Percentiles rank a stretch among this genome's conserved stretches.
These are phyloP conservation scores for Yamadazyma atmosphaerica DNA, from an alignment of 1,139 yeast genomes.

Conservation along the genomic window DNA sequence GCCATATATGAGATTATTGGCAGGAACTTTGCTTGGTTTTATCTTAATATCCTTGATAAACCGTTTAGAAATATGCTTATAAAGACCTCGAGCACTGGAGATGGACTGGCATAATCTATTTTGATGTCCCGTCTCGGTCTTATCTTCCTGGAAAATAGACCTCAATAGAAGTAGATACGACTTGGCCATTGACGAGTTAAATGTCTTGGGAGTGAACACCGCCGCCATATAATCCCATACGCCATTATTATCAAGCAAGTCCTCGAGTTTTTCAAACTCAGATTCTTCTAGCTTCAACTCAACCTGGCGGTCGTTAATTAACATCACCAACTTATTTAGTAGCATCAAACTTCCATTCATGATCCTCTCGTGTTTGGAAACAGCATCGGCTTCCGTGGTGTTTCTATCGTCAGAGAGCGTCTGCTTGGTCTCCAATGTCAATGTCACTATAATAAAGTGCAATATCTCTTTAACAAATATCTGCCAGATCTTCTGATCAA, in stretches of 20 bases:
- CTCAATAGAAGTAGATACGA: slow-evolving; percentile 45
- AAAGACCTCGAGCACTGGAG: slow-evolving; percentile 24
- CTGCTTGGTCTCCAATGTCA: slow-evolving; percentile 57
- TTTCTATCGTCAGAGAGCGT: slow-evolving; percentile 77
- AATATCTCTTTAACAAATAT: slow-evolving; percentile 58
- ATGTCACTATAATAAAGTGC: slow-evolving; percentile 51
- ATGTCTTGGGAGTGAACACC: slow-evolving; percentile 22
- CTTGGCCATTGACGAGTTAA: slow-evolving; percentile 24
- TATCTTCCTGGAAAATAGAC: slow-evolving; percentile 20
- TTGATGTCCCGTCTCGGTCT: slow-evolving; percentile 8
- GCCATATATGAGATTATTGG: slow-evolving; percentile 42
- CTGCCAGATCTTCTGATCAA: slow-evolving; percentile 56
- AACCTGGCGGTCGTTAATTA: slow-evolving; percentile 19
- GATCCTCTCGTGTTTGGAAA: slow-evolving; percentile 64
- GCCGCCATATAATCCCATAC: slow-evolving; percentile 45
- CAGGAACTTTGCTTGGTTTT: slow-evolving; percentile 22
- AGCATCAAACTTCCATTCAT: slow-evolving; percentile 53
- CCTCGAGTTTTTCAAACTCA: slow-evolving; percentile 20
- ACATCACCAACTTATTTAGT: slow-evolving; percentile 39
- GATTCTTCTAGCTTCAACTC: slow-evolving; percentile 7
- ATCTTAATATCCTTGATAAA: slow-evolving; percentile 54
- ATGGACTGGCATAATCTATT: slow-evolving; percentile 12
- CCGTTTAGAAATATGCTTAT: slow-evolving; percentile 49
- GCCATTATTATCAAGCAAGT: slow-evolving; percentile 36
- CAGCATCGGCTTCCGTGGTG: slow-evolving; percentile 65